phyloP scores from a whole-genome alignment of 2,329 filamentous ascomycete genomes.

The Madurella fahalii region DNA sequence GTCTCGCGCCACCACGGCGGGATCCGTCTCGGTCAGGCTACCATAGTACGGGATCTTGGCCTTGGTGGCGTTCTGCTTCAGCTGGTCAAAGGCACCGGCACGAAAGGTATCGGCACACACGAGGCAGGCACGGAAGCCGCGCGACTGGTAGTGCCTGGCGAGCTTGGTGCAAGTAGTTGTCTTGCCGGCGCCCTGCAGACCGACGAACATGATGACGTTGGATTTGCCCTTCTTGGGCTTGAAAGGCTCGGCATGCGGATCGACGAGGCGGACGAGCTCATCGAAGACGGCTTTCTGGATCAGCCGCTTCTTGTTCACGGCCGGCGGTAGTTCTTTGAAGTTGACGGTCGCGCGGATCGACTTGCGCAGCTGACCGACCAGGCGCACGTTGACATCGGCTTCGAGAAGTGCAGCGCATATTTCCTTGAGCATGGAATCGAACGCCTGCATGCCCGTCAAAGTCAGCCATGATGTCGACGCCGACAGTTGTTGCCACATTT shows the following conservation, averaged over 20 bases:
- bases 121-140: conserved; percentile 87
- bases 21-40: conserved; percentile 92
- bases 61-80: conserved; percentile 98
- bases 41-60: conserved; percentile 99
- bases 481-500: no score
- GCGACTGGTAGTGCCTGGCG: conserved; percentile 86
- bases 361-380: conserved; percentile 86
- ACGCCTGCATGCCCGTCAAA: conserved; percentile 56
- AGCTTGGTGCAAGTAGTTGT: conserved; percentile 98
- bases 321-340: conserved; percentile 86
- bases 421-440: conserved; percentile 97
- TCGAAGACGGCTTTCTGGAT: conserved; percentile 98
- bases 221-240: conserved; percentile 93
- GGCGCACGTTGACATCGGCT: conserved; percentile 93
- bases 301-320: conserved; percentile 95
- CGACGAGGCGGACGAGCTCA: conserved; percentile 90
- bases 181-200: conserved; percentile 94
- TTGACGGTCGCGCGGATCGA: conserved; percentile 89
- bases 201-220: conserved; percentile 99
- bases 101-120: conserved; percentile 98
- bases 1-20: conserved; percentile 86
- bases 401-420: conserved; percentile 94
- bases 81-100: conserved; percentile 94
- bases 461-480: conserved; percentile 32
- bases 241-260: conserved; percentile 92